A percentile compares a stretch with the other conserved stretches of the same genome.
phyloP scores from a whole-genome alignment of 305 asterid genomes.

The Fraxinus greggii region DNA sequence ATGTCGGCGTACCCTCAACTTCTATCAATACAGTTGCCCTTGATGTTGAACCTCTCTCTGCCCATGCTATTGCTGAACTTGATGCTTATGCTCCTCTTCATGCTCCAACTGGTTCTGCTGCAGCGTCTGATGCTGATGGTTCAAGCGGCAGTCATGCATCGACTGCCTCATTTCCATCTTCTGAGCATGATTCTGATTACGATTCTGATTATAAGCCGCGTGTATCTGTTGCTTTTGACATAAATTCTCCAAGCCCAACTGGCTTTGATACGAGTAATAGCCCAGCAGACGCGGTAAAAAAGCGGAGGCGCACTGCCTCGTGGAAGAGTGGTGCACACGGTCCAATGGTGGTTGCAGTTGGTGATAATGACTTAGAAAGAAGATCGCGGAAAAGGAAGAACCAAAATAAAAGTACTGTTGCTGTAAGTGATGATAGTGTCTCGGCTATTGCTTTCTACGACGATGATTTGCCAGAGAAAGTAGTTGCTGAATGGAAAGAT shows the following conservation, averaged over 20 bases:
- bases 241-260: conserved; percentile 32
- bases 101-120: conserved; percentile 29
- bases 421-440: conserved; percentile 31
- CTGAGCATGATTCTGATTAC: conserved; percentile 46
- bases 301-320: conserved; percentile 84
- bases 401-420: conserved; percentile 18
- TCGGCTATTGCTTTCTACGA: conserved; percentile 35
- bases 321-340: conserved; percentile 63
- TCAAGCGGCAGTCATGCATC: conserved; percentile 53
- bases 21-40: conserved; percentile 33
- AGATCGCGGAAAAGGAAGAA: conserved; percentile 41
- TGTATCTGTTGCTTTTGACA: conserved; percentile 31
- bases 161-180: conserved; percentile 44
- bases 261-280: conserved; percentile 48
- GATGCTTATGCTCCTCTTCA: conserved; percentile 29
- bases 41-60: conserved; percentile 25
- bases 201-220: conserved; percentile 69
- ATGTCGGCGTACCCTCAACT: conserved; percentile 33
- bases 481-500: conserved; percentile 75
- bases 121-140: conserved; percentile 45
- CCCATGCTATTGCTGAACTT: conserved; percentile 24
- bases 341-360: conserved; percentile 50
- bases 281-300: conserved; percentile 92
- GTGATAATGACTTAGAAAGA: conserved; percentile 41
- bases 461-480: conserved; percentile 70